These are phyloP conservation scores for Castanea mollissima DNA, from an alignment of 306 rosid species.

Conservation along the genomic window DNA sequence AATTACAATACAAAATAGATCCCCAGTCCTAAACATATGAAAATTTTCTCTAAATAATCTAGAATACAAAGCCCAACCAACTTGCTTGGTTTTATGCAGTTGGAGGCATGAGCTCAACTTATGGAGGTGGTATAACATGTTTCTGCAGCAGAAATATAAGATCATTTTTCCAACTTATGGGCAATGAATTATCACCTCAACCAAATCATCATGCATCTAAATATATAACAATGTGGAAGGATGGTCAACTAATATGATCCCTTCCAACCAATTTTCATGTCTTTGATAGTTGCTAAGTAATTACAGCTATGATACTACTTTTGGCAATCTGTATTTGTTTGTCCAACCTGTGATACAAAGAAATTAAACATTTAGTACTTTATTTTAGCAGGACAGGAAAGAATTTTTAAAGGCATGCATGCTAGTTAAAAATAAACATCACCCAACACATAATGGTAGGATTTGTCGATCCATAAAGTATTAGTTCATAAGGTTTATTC, in stretches of 20 bases:
- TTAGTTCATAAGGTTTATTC: neutral
- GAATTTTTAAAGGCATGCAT: neutral
- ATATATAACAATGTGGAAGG: neutral
- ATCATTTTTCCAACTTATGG: slow-evolving; percentile 1
- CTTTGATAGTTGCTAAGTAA: slow-evolving; percentile 30
- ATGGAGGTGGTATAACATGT: neutral
- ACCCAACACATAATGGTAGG: neutral
- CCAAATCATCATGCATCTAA: neutral
- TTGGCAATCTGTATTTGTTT: neutral
- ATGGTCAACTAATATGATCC: slow-evolving; percentile 21
- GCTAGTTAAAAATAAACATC: neutral
- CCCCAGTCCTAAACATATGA: no score
- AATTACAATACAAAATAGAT: no score
- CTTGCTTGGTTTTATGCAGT: neutral
- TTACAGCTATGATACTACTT: slow-evolving; percentile 33
- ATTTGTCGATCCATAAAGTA: neutral
- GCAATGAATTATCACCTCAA: slow-evolving; percentile 5
- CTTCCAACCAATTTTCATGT: slow-evolving; percentile 25
- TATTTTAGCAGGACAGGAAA: neutral
- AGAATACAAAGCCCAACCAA: slow-evolving; percentile 28
- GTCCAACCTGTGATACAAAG: slow-evolving; percentile 23
- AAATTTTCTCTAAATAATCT: neutral
- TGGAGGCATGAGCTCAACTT: neutral
- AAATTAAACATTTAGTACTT: neutral
- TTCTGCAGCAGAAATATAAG: no score